Base-by-base conservation (phyloP, 371 early-diverging fungal species). In the Blakeslea trispora region DNA sequence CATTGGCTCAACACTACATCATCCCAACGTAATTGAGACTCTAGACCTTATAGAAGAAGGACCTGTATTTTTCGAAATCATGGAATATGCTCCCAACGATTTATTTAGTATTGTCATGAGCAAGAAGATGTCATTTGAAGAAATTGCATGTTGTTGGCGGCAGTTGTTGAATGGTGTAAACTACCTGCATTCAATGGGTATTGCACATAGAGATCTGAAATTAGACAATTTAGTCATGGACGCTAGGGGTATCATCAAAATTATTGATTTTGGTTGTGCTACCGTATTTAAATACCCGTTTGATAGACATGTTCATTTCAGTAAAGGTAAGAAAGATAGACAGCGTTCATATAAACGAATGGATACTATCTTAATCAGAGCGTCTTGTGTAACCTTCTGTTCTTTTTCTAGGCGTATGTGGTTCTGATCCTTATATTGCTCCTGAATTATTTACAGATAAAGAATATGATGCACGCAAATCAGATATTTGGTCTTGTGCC, bases 181-280 rank as follows among this genome's bases (percentile, higher is more conserved):
- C 31, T 86, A 90, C 54, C 62, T 93, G 32, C 88, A 89, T 61
- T 62, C 65, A 13, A 66, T 87, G 50, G 93, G 93, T 41, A 86
- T 94, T 48, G 89, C 89, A 3, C 95, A 94, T 64, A 79, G 93
- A 15, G 94, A 94, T 68, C 57, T 94, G 37, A 94, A 94, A 61
- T 82, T 91, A 6, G 95, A 93, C 55, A 93, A 94, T 68, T 81
- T 87, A 54, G 69, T 91, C 19, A 61, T 92, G 61, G 81, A 81
- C 41, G 85, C 81, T 49, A 69, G 67, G 7, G 85, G 88, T 15
- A 77, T 84, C 10, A 73, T 95, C 59, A 95, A 96, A 66, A 84
- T 95, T 45, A 90, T 91, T 22, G 97, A 97, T 69, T 95, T 96
- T 82, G 95, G 97, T n/a, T 89, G 87, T 39, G 88, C 95, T 17